Evolutionary conservation across 73 alveolate genomes (phyloP), one percentile per base, ranked within the genome.

Genomic region (Symbiodinium natans): DNA sequence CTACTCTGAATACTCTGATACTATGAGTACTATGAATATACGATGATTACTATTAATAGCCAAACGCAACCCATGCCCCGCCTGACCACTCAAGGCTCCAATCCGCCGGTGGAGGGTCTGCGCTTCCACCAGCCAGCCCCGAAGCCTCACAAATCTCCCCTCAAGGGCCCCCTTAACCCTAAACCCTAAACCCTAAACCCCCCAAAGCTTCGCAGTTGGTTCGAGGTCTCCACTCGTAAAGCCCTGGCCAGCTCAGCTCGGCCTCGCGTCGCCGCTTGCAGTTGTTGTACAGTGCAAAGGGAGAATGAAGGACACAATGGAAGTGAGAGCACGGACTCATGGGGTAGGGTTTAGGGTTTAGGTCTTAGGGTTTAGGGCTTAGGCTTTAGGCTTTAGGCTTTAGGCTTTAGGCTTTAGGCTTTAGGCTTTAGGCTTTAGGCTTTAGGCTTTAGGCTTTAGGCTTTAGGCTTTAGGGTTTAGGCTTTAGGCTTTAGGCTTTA

Each of bases 71-170:
- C 25, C 36, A 17, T 29, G 21, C 80, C 43, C 34, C 3, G 71
- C 95, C 88, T 90, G 97, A 10, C 97, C 97, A 31, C 87, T 39
- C 97, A 40, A n/a, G 23, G 77, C 88, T 13, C 97, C 97, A 52
- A 71, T 41, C 41, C 13, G 29, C 25, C 88, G 63, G 40, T 90
- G 97, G 48, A 71, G 88, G 15, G 97, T 90, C 54, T 73, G 97
- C 41, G 80, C 97, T 90, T 90, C 97, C 75, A 90, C 77, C 48
- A 90, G 97, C 97, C 97, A 90, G 11, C 97, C 97, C 17, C 52
- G 54, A 40, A 90, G 97, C 94, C 94, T 87, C 31, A 34, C 48
- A 25, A n/a, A n/a, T n/a, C n/a, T n/a, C n/a, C n/a, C n/a, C n/a
- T n/a, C n/a, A n/a, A n/a, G n/a, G n/a, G n/a, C n/a, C n/a, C n/a